Base-by-base conservation (phyloP, 768 basidiomycete species). In the Tulasnella sp. region DNA sequence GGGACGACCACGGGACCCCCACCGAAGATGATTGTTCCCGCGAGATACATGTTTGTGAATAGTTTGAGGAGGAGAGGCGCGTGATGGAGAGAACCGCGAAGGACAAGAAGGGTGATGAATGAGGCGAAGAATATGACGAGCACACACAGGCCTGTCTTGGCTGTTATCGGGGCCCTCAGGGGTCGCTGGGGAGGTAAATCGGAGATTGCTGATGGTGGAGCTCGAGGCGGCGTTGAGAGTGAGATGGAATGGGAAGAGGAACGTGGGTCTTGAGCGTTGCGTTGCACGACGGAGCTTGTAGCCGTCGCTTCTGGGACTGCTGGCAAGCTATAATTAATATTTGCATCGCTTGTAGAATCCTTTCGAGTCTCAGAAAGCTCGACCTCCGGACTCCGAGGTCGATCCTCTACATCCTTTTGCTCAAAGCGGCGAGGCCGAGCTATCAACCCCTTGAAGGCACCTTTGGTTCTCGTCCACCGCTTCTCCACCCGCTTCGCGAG, bases 1-100 rank as follows among this genome's bases (percentile, higher is more conserved):
- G 88, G 88, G 77, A 88, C 86, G 40, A 89, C 88, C 12, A 89
- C 88, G 1, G 88, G 88, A 45, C 88, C 88, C 17, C 88, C 88
- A 12, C 81, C 87, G 75, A 87, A 86, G 49, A 87, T 86, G 76
- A 86, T 85, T 12, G 84, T 84, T 11, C 87, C 87, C 0, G 85
- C 86, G 17, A 87, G 80, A 79, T 85, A 83, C 84, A 87, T 84
- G 79, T 85, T 86, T 72, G 82, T 84, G 81, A 86, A 87, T 25
- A 72, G 49, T 78, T 58, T 77, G 49, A 76, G 74, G 36, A 36
- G 64, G 79, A 73, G 75, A 77, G 39, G 78, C 76, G 76, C 77
- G 78, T 73, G 76, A 78, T 71, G 19, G 78, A 75, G 72, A 72
- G 77, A 68, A 36, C 39, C 2, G 38, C 38, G 40, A 29, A 69